Evolutionary conservation across 2,329 filamentous ascomycete genomes (phyloP).

Genomic region (Karstenula rhodostoma): DNA sequence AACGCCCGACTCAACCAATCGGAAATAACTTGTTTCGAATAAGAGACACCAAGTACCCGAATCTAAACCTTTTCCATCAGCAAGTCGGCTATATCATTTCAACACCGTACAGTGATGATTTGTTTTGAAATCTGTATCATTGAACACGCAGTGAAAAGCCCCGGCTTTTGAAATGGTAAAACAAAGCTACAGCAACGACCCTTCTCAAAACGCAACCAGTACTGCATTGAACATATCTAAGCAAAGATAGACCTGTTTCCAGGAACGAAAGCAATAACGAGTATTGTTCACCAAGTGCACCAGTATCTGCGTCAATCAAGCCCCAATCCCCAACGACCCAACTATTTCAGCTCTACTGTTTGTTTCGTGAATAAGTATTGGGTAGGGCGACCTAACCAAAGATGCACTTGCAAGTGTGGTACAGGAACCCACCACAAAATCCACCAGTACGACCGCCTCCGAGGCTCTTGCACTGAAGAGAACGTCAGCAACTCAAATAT

Average conservation of each 20-base stretch:
- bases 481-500: not conserved
- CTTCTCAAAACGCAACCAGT: not conserved
- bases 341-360: not conserved
- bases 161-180: too few relatives aligned
- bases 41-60: not conserved
- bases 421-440: not conserved
- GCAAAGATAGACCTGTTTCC: not conserved
- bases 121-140: too few relatives aligned
- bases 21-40: conserved; percentile 11
- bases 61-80: not conserved
- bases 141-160: too few relatives aligned
- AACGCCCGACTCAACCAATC: conserved; percentile 22
- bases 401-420: not conserved
- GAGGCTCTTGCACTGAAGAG: not conserved
- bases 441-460: not conserved
- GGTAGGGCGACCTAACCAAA: not conserved
- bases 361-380: not conserved
- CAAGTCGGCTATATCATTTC: not conserved
- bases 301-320: not conserved
- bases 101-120: not conserved
- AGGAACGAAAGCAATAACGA: not conserved
- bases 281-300: not conserved
- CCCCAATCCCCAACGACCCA: not conserved
- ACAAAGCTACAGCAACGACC: not conserved
- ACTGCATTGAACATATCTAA: not conserved